These are phyloP conservation scores for Madurella fahalii DNA, from an alignment of 2,329 filamentous ascomycete genomes.

Conservation along the genomic window DNA sequence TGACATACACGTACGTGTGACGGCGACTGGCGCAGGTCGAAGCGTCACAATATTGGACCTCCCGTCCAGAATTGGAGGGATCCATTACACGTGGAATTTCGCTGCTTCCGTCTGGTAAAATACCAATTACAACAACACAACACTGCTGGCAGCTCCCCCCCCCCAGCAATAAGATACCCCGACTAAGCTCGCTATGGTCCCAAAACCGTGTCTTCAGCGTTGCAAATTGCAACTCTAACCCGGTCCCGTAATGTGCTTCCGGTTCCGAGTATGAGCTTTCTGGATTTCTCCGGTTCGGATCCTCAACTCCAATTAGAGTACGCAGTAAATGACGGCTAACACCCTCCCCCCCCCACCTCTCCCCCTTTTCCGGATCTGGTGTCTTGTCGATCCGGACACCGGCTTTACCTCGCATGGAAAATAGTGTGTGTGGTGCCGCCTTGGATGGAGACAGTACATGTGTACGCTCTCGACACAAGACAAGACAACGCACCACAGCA, in stretches of 20 bases:
- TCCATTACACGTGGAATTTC: slow-evolving; percentile 15
- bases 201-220: not conserved
- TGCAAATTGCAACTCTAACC: not conserved
- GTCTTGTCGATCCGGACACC: slow-evolving; percentile 1
- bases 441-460: not conserved
- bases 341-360: not conserved
- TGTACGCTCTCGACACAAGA: not conserved
- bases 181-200: slow-evolving; percentile 4
- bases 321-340: too few relatives aligned
- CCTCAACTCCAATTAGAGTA: too few relatives aligned
- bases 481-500: not conserved
- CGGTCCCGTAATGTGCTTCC: slow-evolving; percentile 1
- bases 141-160: too few relatives aligned
- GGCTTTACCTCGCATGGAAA: not conserved
- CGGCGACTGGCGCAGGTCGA: not conserved
- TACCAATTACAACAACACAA: too few relatives aligned
- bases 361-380: not conserved
- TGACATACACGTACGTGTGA: not conserved
- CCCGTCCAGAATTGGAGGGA: slow-evolving; percentile 12
- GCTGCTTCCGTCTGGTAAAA: not conserved
- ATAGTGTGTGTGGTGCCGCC: too few relatives aligned
- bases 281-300: too few relatives aligned
- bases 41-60: slow-evolving; percentile 3
- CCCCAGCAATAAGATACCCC: not conserved
- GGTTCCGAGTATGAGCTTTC: not conserved